These are phyloP conservation scores for Heliocybe sulcata DNA, from an alignment of 1,284 basidiomycete genomes.

Conservation along the genomic window DNA sequence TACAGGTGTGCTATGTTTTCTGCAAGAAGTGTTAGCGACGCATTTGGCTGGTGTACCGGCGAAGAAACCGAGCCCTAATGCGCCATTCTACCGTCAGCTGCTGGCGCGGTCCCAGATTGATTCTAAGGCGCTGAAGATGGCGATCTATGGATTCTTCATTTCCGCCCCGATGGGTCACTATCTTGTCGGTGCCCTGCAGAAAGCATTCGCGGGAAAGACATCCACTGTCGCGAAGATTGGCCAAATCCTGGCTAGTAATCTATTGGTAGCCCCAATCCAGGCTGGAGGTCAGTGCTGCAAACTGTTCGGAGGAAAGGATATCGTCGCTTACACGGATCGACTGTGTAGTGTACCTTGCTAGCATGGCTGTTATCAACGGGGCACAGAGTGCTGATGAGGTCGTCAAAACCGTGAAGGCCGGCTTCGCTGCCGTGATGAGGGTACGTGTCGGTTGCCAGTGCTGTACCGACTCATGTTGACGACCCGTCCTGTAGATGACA, in stretches of 20 bases:
- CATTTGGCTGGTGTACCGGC: constrained; percentile 56
- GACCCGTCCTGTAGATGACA: constrained; percentile 38
- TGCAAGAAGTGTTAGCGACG: constrained; percentile 73
- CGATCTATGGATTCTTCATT: constrained; percentile 75
- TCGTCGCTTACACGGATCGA: no score
- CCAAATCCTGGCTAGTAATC: constrained; percentile 74
- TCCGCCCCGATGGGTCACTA: constrained; percentile 81
- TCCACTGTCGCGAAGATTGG: constrained; percentile 58
- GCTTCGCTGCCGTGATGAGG: constrained; percentile 71
- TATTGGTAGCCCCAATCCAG: constrained; percentile 76
- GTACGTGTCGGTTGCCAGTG: constrained; percentile 29
- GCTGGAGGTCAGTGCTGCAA: constrained; percentile 48
- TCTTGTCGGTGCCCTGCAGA: constrained; percentile 41
- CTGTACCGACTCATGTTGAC: constrained; percentile 3
- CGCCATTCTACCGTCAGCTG: constrained; percentile 40
- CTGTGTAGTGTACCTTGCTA: constrained; percentile 50
- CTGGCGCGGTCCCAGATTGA: constrained; percentile 55
- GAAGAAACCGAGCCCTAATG: constrained; percentile 42
- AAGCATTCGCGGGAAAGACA: constrained; percentile 45
- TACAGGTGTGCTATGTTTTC: neutral
- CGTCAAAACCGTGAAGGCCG: constrained; percentile 61
- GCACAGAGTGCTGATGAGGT: constrained; percentile 64
- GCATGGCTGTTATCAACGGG: constrained; percentile 83
- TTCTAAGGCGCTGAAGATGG: constrained; percentile 72
- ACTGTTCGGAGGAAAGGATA: no score